A percentile compares a stretch with the other conserved stretches of the same genome.
phyloP scores from a whole-genome alignment of 768 basidiomycete species.

The Collybia mongolica region DNA sequence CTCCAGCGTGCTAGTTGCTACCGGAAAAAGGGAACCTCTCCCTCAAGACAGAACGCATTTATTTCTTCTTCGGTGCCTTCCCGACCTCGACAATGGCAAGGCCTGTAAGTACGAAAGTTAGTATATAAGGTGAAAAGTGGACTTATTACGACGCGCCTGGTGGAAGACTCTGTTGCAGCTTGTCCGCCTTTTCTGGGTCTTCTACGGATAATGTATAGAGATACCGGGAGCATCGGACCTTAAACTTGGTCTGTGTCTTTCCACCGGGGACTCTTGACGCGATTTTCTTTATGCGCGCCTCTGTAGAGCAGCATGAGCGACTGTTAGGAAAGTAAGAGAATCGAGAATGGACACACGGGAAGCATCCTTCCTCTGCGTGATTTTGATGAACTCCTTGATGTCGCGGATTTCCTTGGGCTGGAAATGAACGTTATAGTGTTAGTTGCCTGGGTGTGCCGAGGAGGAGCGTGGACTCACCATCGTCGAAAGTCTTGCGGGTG shows the following conservation, averaged over 20 bases:
- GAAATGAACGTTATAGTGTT: slow-evolving; percentile 5
- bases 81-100: slow-evolving; percentile 72
- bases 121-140: neutral
- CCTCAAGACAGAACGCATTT: slow-evolving; percentile 25
- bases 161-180: slow-evolving; percentile 91
- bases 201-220: slow-evolving; percentile 96
- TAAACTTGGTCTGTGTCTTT: slow-evolving; percentile 94
- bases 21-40: slow-evolving; percentile 19
- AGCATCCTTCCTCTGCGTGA: slow-evolving; percentile 96
- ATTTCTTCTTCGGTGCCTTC: slow-evolving; percentile 74
- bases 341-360: slow-evolving; percentile 62
- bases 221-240: slow-evolving; percentile 94
- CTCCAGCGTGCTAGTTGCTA: slow-evolving; percentile 15
- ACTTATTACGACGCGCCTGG: slow-evolving; percentile 71
- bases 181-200: slow-evolving; percentile 98
- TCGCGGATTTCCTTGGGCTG: slow-evolving; percentile 98
- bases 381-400: slow-evolving; percentile 98
- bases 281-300: slow-evolving; percentile 98
- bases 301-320: slow-evolving; percentile 37
- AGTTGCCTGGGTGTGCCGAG: neutral
- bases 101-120: slow-evolving; percentile 37
- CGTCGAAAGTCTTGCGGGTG: slow-evolving; percentile 37
- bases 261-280: slow-evolving; percentile 62
- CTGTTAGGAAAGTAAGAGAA: slow-evolving; percentile 1
- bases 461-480: slow-evolving; percentile 32